These are phyloP conservation scores for Camellia oleifera DNA, from an alignment of 179 eudicot species.

Conservation along the genomic window DNA sequence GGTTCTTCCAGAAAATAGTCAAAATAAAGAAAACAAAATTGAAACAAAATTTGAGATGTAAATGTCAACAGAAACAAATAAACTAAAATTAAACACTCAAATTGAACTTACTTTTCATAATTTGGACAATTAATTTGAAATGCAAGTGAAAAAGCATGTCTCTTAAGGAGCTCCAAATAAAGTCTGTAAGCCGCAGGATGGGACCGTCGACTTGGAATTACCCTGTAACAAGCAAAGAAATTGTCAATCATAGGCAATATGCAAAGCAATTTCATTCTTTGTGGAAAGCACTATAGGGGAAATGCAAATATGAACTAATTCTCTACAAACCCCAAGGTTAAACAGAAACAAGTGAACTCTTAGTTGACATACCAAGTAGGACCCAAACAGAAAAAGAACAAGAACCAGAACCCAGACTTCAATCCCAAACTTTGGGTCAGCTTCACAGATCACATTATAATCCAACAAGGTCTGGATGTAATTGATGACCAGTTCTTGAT, in stretches of 20 bases:
- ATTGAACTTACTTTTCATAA: constrained; percentile 45
- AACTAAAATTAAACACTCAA: neutral
- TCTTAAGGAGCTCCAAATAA: constrained; percentile 75
- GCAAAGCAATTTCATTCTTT: neutral
- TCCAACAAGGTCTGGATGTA: neutral
- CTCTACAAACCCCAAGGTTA: neutral
- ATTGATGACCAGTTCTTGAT: neutral
- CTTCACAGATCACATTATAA: neutral
- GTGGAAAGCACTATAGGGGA: neutral
- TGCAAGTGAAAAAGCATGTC: constrained; percentile 59
- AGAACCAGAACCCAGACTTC: neutral
- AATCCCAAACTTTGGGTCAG: neutral
- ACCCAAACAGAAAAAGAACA: neutral
- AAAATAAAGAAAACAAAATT: neutral
- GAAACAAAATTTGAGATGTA: neutral
- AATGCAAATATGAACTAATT: neutral
- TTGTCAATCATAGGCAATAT: neutral
- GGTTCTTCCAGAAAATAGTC: neutral
- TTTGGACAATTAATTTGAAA: constrained; percentile 48
- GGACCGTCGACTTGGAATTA: constrained; percentile 63
- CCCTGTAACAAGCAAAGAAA: constrained; percentile 35
- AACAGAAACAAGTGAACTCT: neutral
- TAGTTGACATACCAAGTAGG: neutral
- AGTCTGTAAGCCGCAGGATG: constrained; percentile 76
- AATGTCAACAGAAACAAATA: neutral